Evolutionary conservation across 805 yeast genomes (phyloP).

Genomic region (Candida stauntonica): DNA sequence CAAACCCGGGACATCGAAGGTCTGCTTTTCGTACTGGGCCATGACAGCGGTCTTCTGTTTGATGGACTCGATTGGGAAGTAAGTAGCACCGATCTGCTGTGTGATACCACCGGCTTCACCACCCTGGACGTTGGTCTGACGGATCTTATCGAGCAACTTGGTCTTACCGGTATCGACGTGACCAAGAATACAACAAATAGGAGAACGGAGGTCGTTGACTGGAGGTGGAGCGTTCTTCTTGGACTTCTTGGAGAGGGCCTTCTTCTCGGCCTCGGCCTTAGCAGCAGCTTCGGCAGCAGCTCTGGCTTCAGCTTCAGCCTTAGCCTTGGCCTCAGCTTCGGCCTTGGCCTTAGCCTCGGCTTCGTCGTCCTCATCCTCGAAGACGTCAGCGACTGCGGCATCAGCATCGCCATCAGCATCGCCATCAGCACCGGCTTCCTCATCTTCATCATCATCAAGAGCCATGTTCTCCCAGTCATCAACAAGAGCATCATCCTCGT

Average conservation of each 20-base stretch:
- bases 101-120: constrained; percentile 99
- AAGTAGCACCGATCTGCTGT: constrained; percentile 99
- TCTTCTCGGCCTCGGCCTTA: constrained; percentile 13
- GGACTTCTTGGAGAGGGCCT: constrained; percentile 22
- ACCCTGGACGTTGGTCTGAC: constrained; percentile 99
- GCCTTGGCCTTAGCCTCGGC: constrained; percentile 14
- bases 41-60: constrained; percentile 87
- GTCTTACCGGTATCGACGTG: constrained; percentile 99
- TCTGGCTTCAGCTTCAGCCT: constrained; percentile 27
- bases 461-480: constrained; percentile 88
- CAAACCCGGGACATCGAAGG: constrained; percentile 95
- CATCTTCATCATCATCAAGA: constrained; percentile 53
- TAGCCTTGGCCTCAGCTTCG: constrained; percentile 10
- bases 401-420: constrained; percentile 24
- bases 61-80: constrained; percentile 95
- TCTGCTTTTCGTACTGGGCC: constrained; percentile 78
- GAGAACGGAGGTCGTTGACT: constrained; percentile 79
- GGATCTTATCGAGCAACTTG: constrained; percentile 89
- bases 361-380: background rate
- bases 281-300: constrained; percentile 24
- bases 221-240: constrained; percentile 19
- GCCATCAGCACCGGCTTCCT: constrained; percentile 48
- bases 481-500: constrained; percentile 40
- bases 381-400: background rate
- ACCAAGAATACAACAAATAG: constrained; percentile 98